These are phyloP conservation scores for Cenchrus fungigraminus DNA, from an alignment of 176 grass and related monocot species.

Conservation along the genomic window DNA sequence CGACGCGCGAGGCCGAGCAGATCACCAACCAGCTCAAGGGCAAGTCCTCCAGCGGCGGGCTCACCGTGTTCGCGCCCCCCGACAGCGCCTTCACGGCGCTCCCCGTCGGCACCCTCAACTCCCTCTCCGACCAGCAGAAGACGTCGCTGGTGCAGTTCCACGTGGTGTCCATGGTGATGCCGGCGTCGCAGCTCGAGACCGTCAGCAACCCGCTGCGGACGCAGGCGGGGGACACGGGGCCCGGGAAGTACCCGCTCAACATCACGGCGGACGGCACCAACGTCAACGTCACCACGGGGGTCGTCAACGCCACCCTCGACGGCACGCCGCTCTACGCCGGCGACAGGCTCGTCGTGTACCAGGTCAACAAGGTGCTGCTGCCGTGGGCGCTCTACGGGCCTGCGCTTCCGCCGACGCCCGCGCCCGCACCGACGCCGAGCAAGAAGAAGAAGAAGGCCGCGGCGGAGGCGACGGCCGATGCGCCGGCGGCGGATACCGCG, in stretches of 20 bases:
- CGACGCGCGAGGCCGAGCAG: conserved; percentile 67
- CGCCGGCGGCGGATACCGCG: conserved; percentile 37
- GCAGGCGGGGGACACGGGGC: conserved; percentile 67
- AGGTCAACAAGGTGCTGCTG: conserved; percentile 81
- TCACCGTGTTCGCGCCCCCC: conserved; percentile 86
- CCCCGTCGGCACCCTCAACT: conserved; percentile 73
- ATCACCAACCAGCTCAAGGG: conserved; percentile 92
- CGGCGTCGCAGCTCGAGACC: conserved; percentile 62
- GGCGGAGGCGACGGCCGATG: conserved; percentile 28
- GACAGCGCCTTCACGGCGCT: conserved; percentile 85
- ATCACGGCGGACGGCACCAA: conserved; percentile 52
- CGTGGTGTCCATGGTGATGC: conserved; percentile 47
- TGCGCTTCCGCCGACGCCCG: conserved; percentile 38
- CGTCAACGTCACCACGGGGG: conserved; percentile 81
- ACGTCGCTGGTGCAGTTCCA: conserved; percentile 91
- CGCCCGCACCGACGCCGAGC: conserved; percentile 47
- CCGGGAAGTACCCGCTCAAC: conserved; percentile 78
- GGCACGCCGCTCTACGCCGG: conserved; percentile 62
- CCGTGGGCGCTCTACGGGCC: conserved; percentile 68
- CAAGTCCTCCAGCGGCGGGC: conserved; percentile 60
- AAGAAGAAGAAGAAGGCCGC: conserved; percentile 67
- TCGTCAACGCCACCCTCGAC: conserved; percentile 68
- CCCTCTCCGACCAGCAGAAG: conserved; percentile 85
- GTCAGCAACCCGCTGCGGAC: conserved; percentile 91
- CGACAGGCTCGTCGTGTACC: conserved; percentile 74